Evolutionary conservation across 352 stramenopile species (phyloP), one percentile per base, ranked within the genome.

Genomic region (Phytopythium cucurbitacearum): DNA sequence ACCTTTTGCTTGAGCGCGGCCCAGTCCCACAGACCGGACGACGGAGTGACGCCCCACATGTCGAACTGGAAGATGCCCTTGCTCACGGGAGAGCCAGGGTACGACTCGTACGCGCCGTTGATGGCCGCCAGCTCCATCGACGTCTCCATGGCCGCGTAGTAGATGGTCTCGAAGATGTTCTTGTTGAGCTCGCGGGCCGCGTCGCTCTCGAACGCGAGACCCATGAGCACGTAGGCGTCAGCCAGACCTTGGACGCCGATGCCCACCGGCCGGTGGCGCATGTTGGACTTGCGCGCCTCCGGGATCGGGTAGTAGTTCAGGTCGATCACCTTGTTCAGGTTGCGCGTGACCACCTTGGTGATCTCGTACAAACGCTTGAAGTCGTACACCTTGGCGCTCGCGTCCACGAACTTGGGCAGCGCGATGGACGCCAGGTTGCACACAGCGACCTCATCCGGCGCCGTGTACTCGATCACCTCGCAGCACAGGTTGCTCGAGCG

Each of bases 91-190:
- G 94, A 99, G 38, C 97, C 97, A 32, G 90, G 62, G 70, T 98
- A 99, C 9, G 96, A 97, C 66, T 97, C 80, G 76, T 99, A 99
- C 13, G 93, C 79, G 8, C 97, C 97, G n/a, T 97, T 65, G 59
- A 87, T 68, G 57, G 87, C 73, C 32, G 97, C 97, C 15, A 99
- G 73, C 65, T 99, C 92, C 68, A 95, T 97, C 37, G 96, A 99
- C 12, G 96, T 94, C 62, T 97, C 91, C 69, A 98, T 92, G 9
- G 97, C 88, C 36, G 85, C 96, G 65, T 93, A 99, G 84, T 99
- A 99, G 43, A 99, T 98, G n/a, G 97, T 99, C 76, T 99, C 97
- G 69, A 99, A 99, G 69, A 99, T 99, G 55, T 99, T 87, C 65
- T 94, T 97, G 85, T 99, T 99, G 13, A 99, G 73, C 53, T 97